Base-by-base conservation (phyloP, 805 yeast species). In the Suhomyces kilbournensis region DNA sequence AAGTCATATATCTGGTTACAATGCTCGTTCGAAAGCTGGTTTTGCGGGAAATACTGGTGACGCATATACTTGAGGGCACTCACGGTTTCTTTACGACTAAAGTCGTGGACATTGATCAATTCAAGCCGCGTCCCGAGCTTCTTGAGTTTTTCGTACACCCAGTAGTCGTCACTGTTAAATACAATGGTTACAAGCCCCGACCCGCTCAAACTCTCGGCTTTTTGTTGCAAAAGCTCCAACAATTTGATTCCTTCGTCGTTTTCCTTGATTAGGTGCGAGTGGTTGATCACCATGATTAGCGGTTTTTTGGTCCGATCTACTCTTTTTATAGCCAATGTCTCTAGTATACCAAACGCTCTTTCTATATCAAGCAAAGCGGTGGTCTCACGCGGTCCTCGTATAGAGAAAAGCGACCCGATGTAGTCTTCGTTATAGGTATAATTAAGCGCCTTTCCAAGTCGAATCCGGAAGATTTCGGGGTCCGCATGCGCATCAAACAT, bases 401-500 rank as follows among this genome's bases (percentile, higher is more conserved):
- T 86, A 14, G 90, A 84, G 59, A 89, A 89, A 51, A 89, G 71
- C 0, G 92, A 83, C 0, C 96, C 96, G 51, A 89, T 83, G 65
- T 89, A 89, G 66, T 89, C 96, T 62, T 89, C 96, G 56, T 80
- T 85, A 64, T 77, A 89, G 40, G 83, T 83, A 63, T 84, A 89
- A 54, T 86, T 82, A 47, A 89, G 70, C 0, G 96, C 92, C 54
- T 81, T 79, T 2, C 96, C 96, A 9, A 89, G 72, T 40, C 96
- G 69, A 20, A 88, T 80, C 53, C 96, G 74, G 64, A 89, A 85
- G 47, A 89, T 83, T 63, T 89, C 96, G 0, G 93, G 90, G 63
- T 89, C 96, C 0, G 92, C 85, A 60, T 88, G 94, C 1, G 94
- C 94, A 62, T 89, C 96, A 54, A 89, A 71, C 47, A 85, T 76